Evolutionary conservation across 116 monocot species (phyloP).

Genomic region (Dioscorea cayenensis): DNA sequence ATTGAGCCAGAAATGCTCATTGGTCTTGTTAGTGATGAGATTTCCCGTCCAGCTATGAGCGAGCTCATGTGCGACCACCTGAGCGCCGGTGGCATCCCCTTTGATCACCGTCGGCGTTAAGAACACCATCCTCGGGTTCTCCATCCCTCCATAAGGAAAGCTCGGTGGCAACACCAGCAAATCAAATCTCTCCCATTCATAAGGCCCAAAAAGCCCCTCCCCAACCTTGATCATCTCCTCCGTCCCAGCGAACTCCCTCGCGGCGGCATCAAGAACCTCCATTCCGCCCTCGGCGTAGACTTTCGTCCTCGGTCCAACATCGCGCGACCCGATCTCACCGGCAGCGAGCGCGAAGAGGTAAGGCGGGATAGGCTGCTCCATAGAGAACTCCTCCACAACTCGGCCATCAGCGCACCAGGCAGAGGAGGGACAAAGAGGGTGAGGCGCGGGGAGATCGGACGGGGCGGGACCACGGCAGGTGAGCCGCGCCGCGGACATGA

Average conservation of each 20-base stretch:
- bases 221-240: slow-evolving; percentile 88
- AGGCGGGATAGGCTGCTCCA: slow-evolving; percentile 79
- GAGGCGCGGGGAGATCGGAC: slow-evolving; percentile 13
- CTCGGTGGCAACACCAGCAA: slow-evolving; percentile 80
- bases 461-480: slow-evolving; percentile 33
- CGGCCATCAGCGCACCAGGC: slow-evolving; percentile 63
- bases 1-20: slow-evolving; percentile 97
- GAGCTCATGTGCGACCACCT: slow-evolving; percentile 94
- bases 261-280: slow-evolving; percentile 54
- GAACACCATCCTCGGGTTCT: slow-evolving; percentile 93
- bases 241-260: slow-evolving; percentile 67
- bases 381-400: slow-evolving; percentile 72
- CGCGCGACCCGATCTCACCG: slow-evolving; percentile 58
- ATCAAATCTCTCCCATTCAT: slow-evolving; percentile 96
- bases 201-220: slow-evolving; percentile 76
- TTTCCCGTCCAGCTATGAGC: slow-evolving; percentile 99
- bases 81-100: slow-evolving; percentile 82
- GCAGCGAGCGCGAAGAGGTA: slow-evolving; percentile 90
- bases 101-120: slow-evolving; percentile 84
- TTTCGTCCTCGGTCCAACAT: slow-evolving; percentile 73
- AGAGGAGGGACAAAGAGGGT: slow-evolving; percentile 17
- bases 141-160: slow-evolving; percentile 97
- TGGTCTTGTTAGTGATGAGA: slow-evolving; percentile 93
- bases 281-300: slow-evolving; percentile 71
- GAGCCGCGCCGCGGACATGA: slow-evolving; percentile 60